Percentiles rank a stretch among this genome's conserved stretches.
phyloP scores from a whole-genome alignment of 2,329 filamentous ascomycete species.

The Berkeleyomyces rouxiae region DNA sequence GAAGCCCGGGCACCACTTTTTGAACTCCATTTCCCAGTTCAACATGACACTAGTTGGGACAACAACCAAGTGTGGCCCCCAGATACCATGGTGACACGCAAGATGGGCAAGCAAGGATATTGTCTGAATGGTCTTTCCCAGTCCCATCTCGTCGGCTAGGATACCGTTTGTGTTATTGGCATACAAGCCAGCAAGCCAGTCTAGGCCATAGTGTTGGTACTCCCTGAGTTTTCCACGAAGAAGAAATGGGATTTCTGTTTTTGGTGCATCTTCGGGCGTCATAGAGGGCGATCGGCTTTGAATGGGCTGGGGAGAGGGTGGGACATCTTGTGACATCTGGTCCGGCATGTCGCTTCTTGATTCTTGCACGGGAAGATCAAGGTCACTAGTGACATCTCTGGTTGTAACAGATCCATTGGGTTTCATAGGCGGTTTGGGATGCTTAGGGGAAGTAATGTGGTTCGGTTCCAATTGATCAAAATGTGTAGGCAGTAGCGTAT shows the following conservation, averaged over 20 bases:
- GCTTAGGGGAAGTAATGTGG: no score
- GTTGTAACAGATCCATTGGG: no score
- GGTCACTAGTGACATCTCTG: no score
- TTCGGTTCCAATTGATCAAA: no score
- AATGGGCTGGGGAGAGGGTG: not conserved
- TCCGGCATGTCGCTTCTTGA: not conserved
- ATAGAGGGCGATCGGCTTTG: conserved; percentile 13
- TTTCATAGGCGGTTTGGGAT: no score
- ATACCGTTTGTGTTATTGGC: conserved; percentile 90
- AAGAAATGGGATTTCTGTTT: conserved; percentile 64
- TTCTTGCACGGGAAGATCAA: no score
- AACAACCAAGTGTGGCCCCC: conserved; percentile 91
- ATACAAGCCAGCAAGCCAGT: conserved; percentile 91
- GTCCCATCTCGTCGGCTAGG: conserved; percentile 92
- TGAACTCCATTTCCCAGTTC: conserved; percentile 99
- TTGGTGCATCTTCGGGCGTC: conserved; percentile 23
- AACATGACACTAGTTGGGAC: conserved; percentile 97
- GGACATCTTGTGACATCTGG: not conserved
- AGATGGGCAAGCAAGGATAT: conserved; percentile 87
- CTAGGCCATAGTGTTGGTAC: conserved; percentile 92
- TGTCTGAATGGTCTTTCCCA: conserved; percentile 96
- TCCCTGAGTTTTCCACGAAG: conserved; percentile 79
- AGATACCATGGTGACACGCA: conserved; percentile 75
- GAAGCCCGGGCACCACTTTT: conserved; percentile 96
- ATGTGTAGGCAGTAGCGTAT: no score